Percentiles rank a stretch among this genome's conserved stretches.
These are phyloP conservation scores for Ophiostoma sp. DNA, from an alignment of 2,329 filamentous ascomycete genomes.

Conservation along the genomic window DNA sequence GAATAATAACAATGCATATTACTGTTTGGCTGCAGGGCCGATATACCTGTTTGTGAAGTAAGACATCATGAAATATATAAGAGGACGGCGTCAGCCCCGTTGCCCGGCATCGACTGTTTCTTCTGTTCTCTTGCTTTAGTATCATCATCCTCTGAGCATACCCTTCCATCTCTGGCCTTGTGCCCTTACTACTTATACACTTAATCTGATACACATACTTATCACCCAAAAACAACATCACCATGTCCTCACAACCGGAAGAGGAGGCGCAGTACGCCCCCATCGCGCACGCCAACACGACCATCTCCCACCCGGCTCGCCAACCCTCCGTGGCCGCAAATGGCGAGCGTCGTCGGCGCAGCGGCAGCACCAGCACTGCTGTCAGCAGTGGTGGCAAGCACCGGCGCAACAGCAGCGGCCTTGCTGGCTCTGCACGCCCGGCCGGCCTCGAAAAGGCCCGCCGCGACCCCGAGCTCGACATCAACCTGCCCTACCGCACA, in stretches of 20 bases:
- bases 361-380: conserved; percentile 11
- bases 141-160: not conserved
- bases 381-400: conserved; percentile 9
- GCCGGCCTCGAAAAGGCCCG: conserved; percentile 28
- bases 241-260: conserved; percentile 17
- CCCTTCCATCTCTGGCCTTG: conserved; percentile 4
- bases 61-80: conserved; percentile 8
- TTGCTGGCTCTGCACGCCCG: not conserved
- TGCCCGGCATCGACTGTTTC: not conserved
- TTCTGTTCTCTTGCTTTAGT: not conserved
- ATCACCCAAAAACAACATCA: not conserved
- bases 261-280: conserved; percentile 7
- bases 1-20: not conserved
- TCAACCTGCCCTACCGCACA: conserved; percentile 53
- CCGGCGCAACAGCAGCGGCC: conserved; percentile 14
- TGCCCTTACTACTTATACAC: not conserved
- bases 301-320: conserved; percentile 17
- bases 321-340: not conserved
- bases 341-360: not conserved
- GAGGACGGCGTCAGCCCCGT: not conserved
- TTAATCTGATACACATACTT: not conserved
- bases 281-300: conserved; percentile 21
- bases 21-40: not conserved
- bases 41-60: not conserved
- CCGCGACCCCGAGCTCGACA: conserved; percentile 31